Conservation (phyloP, 805 yeast species). For the Metschnikowia lunata region DNA sequence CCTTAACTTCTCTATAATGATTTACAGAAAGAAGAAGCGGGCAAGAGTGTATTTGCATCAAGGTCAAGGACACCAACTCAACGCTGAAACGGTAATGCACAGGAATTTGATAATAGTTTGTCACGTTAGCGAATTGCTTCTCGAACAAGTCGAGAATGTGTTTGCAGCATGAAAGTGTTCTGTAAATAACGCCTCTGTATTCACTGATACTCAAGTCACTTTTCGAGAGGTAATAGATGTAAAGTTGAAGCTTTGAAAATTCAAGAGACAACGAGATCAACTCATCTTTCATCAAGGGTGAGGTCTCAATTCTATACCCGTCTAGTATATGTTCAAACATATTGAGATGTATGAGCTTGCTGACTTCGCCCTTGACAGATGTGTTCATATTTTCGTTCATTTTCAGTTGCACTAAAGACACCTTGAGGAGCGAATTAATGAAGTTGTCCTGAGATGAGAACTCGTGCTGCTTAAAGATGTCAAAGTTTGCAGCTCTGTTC, state of each 20-base stretch:
- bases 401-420: conserved; percentile 36
- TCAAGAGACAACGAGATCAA: conserved; percentile 32
- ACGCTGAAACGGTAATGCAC: conserved; percentile 38
- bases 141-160: conserved; percentile 25
- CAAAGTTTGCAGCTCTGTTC: conserved; percentile 29
- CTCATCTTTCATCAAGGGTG: conserved; percentile 18
- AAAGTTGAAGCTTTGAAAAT: conserved; percentile 37
- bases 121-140: conserved; percentile 15
- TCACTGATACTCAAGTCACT: conserved; percentile 22
- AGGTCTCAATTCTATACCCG: conserved; percentile 21
- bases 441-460: conserved; percentile 17
- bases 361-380: conserved; percentile 23
- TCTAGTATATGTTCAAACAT: conserved; percentile 41
- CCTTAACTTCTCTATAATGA: conserved; percentile 12
- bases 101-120: conserved; percentile 31
- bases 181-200: conserved; percentile 25
- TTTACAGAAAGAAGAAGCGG: conserved; percentile 11
- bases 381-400: conserved; percentile 37
- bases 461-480: conserved; percentile 16
- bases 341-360: conserved; percentile 34
- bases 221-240: conserved; percentile 30
- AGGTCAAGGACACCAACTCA: conserved; percentile 28
- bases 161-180: conserved; percentile 27
- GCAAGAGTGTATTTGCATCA: conserved; percentile 25
- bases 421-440: conserved; percentile 23